These are phyloP conservation scores for Nicotiana knightiana DNA, from an alignment of 257 asterid species.

Conservation along the genomic window DNA sequence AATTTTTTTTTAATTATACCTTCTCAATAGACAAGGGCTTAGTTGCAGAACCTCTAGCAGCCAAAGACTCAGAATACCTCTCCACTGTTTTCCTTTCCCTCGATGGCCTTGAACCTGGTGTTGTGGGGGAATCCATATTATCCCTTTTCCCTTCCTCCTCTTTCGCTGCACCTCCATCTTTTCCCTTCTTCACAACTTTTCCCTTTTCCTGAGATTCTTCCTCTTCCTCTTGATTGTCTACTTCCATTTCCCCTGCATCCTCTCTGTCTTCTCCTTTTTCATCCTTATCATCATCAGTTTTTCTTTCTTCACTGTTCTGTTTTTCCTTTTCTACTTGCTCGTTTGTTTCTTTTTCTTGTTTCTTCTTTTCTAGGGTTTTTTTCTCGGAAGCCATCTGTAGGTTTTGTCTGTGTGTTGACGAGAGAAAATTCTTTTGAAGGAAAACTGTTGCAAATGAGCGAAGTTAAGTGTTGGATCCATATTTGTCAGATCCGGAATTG, in stretches of 20 bases:
- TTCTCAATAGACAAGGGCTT: slow-evolving; percentile 65
- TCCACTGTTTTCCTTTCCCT: slow-evolving; percentile 89
- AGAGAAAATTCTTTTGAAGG: neutral
- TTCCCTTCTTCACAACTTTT: neutral
- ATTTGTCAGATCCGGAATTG: neutral
- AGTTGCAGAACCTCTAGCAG: slow-evolving; percentile 30
- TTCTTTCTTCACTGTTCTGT: neutral
- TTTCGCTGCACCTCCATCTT: neutral
- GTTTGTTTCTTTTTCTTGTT: neutral
- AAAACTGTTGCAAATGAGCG: neutral
- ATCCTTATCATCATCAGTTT: neutral
- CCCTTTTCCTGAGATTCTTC: neutral
- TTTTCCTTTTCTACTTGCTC: neutral
- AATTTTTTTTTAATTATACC: slow-evolving; percentile 23
- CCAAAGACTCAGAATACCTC: slow-evolving; percentile 46
- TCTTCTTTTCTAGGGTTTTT: slow-evolving; percentile 32
- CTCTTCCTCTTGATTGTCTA: slow-evolving; percentile 7
- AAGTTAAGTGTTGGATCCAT: neutral
- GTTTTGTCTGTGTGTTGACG: neutral
- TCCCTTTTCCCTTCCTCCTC: neutral
- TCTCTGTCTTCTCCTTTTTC: neutral
- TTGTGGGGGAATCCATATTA: slow-evolving; percentile 25
- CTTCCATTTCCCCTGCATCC: neutral
- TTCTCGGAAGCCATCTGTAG: slow-evolving; percentile 44
- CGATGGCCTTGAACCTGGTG: slow-evolving; percentile 57